Base-by-base conservation (phyloP, 768 basidiomycete species). In the Lactarius tabidus region DNA sequence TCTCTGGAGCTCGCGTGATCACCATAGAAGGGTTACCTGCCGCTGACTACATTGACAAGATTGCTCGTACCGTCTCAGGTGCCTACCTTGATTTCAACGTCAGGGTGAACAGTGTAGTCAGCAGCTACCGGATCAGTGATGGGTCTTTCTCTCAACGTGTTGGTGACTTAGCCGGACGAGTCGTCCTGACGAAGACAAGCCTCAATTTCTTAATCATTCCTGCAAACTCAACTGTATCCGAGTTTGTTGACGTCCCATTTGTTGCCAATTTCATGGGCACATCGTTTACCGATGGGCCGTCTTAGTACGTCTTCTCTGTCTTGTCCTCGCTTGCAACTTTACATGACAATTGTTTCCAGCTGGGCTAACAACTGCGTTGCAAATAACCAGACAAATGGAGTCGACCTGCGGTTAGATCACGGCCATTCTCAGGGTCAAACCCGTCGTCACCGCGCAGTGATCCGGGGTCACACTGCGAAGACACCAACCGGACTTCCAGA, bases 1-100 rank as follows among this genome's bases (percentile, higher is more conserved):
- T 87, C 33, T 85, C 85, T 23, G 86, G 86, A 8, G 86, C 86
- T 9, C 77, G 77, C 59, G 79, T 89, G 9, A 69, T 86, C 28
- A 69, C 76, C 39, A 86, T 88, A 63, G 81, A 81, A 63, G 85
- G 84, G 28, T 69, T 78, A 66, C 76, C 80, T 61, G 77, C 85
- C 10, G 85, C 80, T 67, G 76, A 73, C 41, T 87, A 87, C 67
- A 81, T 85, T 43, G 82, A 85, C 71, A 71, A 77, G 28, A 81
- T 87, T 57, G 86, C 86, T 2, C 73, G 73, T 41, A 85, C 82
- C 2, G 80, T 84, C n/a, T 82, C 83, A 6, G 85, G 86, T 2
- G 86, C 86, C 69, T 87, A 81, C 71, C 76, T 88, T 52, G 85
- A 87, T 70, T 84, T 85, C 67, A 83, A 82, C 38, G 78, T 87